Conservation (phyloP, 2,329 filamentous ascomycete species). For the Penicillium fuscoglaucum region DNA sequence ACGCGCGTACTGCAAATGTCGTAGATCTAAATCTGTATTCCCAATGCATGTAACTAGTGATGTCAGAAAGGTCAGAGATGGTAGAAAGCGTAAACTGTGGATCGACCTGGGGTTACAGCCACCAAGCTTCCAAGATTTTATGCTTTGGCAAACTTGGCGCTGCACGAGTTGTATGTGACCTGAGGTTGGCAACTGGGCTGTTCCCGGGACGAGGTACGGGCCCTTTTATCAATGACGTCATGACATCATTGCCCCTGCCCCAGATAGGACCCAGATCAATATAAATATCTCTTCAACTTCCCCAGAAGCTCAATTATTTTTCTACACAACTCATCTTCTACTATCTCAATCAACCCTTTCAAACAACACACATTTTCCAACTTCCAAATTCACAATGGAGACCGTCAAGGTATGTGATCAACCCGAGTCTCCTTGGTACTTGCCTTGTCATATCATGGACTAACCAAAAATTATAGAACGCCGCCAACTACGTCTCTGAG, state of each 20-base stretch:
- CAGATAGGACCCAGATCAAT: background rate
- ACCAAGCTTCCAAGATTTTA: background rate
- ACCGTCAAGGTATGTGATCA: slow-evolving; percentile 19
- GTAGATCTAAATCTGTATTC: background rate
- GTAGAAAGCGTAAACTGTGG: background rate
- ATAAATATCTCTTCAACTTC: slow-evolving; percentile 2
- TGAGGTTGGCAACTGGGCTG: background rate
- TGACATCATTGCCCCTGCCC: slow-evolving; percentile 1
- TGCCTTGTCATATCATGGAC: background rate
- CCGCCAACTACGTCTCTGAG: slow-evolving; percentile 69
- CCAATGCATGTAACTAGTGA: background rate
- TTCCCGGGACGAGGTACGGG: background rate
- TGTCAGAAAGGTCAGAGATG: background rate
- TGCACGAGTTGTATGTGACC: background rate
- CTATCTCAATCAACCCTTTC: background rate
- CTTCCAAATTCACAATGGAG: slow-evolving; percentile 19
- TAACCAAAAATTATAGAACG: slow-evolving; percentile 45
- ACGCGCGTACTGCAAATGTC: no score
- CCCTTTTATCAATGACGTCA: background rate
- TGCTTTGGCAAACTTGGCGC: background rate
- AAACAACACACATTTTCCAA: background rate
- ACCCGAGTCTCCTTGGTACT: background rate
- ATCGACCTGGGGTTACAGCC: background rate
- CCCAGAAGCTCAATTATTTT: background rate
- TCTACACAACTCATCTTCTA: background rate